Evolutionary conservation across 768 basidiomycete species (phyloP).

Genomic region (Pulveroboletus sp.): DNA sequence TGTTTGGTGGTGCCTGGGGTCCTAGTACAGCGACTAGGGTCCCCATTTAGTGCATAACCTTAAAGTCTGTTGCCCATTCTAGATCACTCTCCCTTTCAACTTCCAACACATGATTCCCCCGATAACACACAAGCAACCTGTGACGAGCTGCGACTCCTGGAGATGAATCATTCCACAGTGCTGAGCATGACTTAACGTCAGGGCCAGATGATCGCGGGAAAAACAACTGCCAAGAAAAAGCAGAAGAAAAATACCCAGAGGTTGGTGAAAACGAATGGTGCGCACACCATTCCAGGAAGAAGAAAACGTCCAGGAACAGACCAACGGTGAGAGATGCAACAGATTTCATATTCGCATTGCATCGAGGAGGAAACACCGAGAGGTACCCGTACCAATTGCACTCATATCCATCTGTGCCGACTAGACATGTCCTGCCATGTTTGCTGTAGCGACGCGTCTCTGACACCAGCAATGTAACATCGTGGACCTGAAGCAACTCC

Average conservation of each 20-base stretch:
- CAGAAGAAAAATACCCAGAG: slow-evolving; percentile 85
- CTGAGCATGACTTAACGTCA: slow-evolving; percentile 30
- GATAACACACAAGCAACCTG: slow-evolving; percentile 24
- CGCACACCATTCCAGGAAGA: slow-evolving; percentile 59
- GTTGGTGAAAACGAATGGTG: slow-evolving; percentile 86
- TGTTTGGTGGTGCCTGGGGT: no score
- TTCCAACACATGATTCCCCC: slow-evolving; percentile 11
- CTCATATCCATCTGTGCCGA: slow-evolving; percentile 67
- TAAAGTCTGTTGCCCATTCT: no score
- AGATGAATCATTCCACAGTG: slow-evolving; percentile 74
- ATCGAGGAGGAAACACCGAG: slow-evolving; percentile 49
- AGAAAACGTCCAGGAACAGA: slow-evolving; percentile 58
- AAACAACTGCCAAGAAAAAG: slow-evolving; percentile 51
- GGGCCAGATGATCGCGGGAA: slow-evolving; percentile 41
- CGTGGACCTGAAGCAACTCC: no score
- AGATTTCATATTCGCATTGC: slow-evolving; percentile 31
- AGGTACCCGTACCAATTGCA: no score
- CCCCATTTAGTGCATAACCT: no score
- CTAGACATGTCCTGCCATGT: no score
- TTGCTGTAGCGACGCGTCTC: no score
- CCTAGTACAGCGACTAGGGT: no score
- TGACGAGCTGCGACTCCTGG: slow-evolving; percentile 68
- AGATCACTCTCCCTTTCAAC: no score
- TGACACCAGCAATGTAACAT: no score
- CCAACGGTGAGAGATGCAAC: slow-evolving; percentile 37